Conservation (phyloP, 148 eudicot species). For the Vaccinium darrowii region DNA sequence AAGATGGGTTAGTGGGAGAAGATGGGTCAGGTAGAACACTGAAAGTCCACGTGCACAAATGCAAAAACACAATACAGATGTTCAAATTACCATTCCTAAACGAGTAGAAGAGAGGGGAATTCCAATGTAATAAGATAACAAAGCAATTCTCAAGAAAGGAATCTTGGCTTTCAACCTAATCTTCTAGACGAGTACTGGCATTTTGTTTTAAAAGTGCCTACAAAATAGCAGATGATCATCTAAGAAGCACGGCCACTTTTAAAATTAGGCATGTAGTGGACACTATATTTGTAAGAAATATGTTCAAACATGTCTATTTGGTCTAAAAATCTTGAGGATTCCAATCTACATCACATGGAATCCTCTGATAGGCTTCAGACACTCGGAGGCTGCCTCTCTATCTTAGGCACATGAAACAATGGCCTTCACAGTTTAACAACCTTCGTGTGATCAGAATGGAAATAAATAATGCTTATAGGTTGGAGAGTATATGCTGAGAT, state of each 20-base stretch:
- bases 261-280: no score
- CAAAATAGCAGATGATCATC: no score
- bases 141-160: background rate
- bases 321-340: no score
- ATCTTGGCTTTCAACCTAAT: background rate
- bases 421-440: background rate
- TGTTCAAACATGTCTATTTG: no score
- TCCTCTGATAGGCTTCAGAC: no score
- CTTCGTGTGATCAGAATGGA: background rate
- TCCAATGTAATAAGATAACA: background rate
- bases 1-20: slow-evolving; percentile 33
- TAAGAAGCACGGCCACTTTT: no score
- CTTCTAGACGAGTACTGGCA: background rate
- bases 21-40: slow-evolving; percentile 92
- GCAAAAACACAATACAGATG: slow-evolving; percentile 1
- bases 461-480: slow-evolving; percentile 31
- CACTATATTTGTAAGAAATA: no score
- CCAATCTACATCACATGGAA: no score
- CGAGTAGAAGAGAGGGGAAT: background rate
- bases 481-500: slow-evolving; percentile 62
- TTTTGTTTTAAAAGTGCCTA: background rate
- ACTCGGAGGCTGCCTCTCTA: no score
- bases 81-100: background rate
- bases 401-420: no score
- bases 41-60: slow-evolving; percentile 73